A percentile compares a stretch with the other conserved stretches of the same genome.
Conservation (phyloP, 2,329 filamentous ascomycete genomes). For the Aspergillus costaricaensis region DNA sequence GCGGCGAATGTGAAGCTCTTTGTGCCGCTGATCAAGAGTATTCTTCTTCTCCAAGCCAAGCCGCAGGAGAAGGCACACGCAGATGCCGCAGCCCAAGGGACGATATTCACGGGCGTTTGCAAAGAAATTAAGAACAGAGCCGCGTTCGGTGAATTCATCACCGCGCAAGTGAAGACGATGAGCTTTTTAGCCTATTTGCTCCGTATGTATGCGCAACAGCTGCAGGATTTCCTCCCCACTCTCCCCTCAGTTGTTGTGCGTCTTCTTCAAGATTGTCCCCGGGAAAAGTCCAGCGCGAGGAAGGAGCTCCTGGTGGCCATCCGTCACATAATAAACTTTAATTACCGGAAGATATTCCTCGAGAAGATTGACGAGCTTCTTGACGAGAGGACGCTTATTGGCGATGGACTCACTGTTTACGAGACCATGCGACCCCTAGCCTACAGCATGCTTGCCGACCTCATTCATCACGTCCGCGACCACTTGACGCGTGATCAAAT, state of each 20-base stretch:
- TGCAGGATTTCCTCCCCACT: slow-evolving; percentile 82
- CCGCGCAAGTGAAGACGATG: slow-evolving; percentile 98
- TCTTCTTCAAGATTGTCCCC: slow-evolving; percentile 86
- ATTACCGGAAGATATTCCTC: slow-evolving; percentile 92
- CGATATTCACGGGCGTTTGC: slow-evolving; percentile 89
- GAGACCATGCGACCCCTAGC: slow-evolving; percentile 94
- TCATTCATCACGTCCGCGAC: slow-evolving; percentile 96
- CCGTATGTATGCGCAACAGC: slow-evolving; percentile 79
- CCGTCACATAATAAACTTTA: slow-evolving; percentile 98
- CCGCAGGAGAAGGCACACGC: slow-evolving; percentile 90
- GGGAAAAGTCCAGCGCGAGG: slow-evolving; percentile 88
- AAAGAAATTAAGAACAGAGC: slow-evolving; percentile 89
- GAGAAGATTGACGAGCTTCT: slow-evolving; percentile 92
- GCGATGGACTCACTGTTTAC: slow-evolving; percentile 93
- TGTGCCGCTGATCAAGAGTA: slow-evolving; percentile 88
- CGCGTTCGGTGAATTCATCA: slow-evolving; percentile 96
- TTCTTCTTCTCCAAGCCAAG: slow-evolving; percentile 83
- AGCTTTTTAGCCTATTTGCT: slow-evolving; percentile 94
- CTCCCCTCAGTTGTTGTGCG: slow-evolving; percentile 89
- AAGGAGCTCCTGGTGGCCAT: slow-evolving; percentile 97
- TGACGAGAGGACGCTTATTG: slow-evolving; percentile 90
- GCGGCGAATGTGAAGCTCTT: slow-evolving; percentile 85
- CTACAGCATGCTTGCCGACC: slow-evolving; percentile 96
- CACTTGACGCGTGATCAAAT: slow-evolving; percentile 88
- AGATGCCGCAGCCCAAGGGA: slow-evolving; percentile 75